These are phyloP conservation scores for Zarea fungicola DNA, from an alignment of 2,329 filamentous ascomycete species.

Conservation along the genomic window DNA sequence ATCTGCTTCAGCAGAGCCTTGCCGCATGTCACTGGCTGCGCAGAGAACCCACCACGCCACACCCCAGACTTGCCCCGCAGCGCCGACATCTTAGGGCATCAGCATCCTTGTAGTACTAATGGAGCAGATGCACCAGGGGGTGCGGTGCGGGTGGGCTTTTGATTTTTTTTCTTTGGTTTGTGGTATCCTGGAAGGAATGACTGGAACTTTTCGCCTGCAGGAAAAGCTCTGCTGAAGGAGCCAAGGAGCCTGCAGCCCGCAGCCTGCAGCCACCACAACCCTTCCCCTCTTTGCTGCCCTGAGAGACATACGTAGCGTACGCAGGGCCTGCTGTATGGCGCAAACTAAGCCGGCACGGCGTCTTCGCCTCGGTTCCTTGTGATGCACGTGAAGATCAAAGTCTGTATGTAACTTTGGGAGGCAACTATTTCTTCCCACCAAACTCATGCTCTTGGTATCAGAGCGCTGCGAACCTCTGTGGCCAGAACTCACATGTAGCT, in stretches of 20 bases:
- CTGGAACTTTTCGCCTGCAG: too few relatives aligned
- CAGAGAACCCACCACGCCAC: not conserved
- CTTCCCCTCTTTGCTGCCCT: too few relatives aligned
- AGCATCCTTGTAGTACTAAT: not conserved
- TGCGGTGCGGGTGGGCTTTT: not conserved
- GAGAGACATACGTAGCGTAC: not conserved
- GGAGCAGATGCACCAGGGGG: not conserved
- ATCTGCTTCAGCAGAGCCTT: too few relatives aligned
- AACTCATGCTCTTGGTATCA: not conserved
- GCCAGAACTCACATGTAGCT: too few relatives aligned
- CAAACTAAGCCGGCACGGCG: slow-evolving; percentile 1
- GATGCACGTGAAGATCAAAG: slow-evolving; percentile 9
- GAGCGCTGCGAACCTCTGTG: not conserved
- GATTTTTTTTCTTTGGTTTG: too few relatives aligned
- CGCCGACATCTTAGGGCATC: not conserved
- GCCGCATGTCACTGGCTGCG: too few relatives aligned
- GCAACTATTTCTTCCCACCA: not conserved
- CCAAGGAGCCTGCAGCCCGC: too few relatives aligned
- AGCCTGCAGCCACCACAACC: not conserved
- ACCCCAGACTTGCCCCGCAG: slow-evolving; percentile 6
- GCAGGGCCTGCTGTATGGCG: not conserved
- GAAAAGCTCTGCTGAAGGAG: too few relatives aligned
- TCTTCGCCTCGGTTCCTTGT: slow-evolving; percentile 12
- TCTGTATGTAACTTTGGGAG: too few relatives aligned
- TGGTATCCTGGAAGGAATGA: too few relatives aligned